Evolutionary conservation across 306 rosid species (phyloP), one percentile per base, ranked within the genome.

Genomic region (Potentilla sterilis): DNA sequence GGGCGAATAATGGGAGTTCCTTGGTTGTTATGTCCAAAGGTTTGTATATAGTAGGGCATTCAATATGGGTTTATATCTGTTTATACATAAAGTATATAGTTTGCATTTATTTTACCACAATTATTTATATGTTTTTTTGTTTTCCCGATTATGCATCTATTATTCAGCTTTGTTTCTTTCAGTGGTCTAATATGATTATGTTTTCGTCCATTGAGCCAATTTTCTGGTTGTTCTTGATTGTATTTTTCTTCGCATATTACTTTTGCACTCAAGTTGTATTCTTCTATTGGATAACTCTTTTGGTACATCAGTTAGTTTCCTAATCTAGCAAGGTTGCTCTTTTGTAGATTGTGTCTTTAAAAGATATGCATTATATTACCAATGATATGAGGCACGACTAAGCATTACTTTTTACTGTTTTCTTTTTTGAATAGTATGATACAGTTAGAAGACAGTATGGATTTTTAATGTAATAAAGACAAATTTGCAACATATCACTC

Each of bases 11-110:
- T 75, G 98, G 98, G 48, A 91, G 98, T 83, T 93, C 97, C 79
- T 86, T 93, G 86, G 98, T 93, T 79, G 98, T 93, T 62, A 93
- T 93, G 98, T 93, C 98, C 75, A 93, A 93, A 93, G 98, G 98
- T 93, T 46, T 28, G 82, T 80, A 67, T 55, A 75, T 32, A 64
- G 19, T 59, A 47, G 6, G 13, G 24, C 43, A 15, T n/a, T 52
- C 15, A 48, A 70, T 32, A 61, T 32, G 13, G 41, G 63, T 22
- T 9, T 22, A 21, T 57, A 57, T 61, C 40, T 61, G 19, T 13
- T 34, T 59, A 55, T 13, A 55, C 62, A 55, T 54, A 19, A n/a
- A n/a, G 9, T 28, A 28, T 2, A n/a, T 54, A n/a, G 32, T n/a
- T 54, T 1, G 2, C 28, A 54, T 54, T 55, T 55, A 55, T 21